Evolutionary conservation across 2,329 filamentous ascomycete genomes (phyloP), one percentile per base, ranked within the genome.

Genomic region (Thielaviopsis euricoi): DNA sequence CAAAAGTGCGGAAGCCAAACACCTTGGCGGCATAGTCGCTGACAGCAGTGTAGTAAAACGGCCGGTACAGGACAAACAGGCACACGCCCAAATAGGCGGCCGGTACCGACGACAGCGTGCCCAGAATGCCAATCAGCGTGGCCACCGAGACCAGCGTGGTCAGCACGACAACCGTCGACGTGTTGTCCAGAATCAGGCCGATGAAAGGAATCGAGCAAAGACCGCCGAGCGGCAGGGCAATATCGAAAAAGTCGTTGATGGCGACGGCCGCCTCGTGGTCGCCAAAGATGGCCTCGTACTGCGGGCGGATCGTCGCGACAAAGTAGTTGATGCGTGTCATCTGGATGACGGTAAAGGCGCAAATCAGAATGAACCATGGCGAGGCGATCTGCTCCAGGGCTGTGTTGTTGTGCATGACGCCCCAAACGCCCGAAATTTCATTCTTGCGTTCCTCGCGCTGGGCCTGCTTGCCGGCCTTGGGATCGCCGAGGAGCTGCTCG

Each of bases 291-390:
- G 83, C 84, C 51, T 82, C 79, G 70, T 95, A 95, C 68, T 96
- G 89, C 1, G 84, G 77, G 1, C 86, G 79, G 62, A 95, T 84
- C 2, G 89, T 94, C 3, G 89, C 88, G 56, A 95, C 87, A 67
- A 95, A 94, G 73, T 89, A 95, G 71, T 95, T 95, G 76, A 95
- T 94, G 29, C 85, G 78, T 1, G 83, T 83, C 82, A 86, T 87
- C 68, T 86, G 83, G 46, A 87, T 71, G 33, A 86, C 76, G 5
- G 88, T 95, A 68, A 95, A 91, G 21, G 89, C 70, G 5, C 87
- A 86, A 64, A 95, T 87, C 43, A 95, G 76, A 19, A 89, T 74
- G 68, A 93, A 95, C 89, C 89, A 95, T 0, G 85, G 85, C 2
- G 85, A 87, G 7, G 72, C 69, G 63, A 95, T 85, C 70, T 96